phyloP scores from a whole-genome alignment of 805 yeast species.

The Cyberlindnera bimundalis region DNA sequence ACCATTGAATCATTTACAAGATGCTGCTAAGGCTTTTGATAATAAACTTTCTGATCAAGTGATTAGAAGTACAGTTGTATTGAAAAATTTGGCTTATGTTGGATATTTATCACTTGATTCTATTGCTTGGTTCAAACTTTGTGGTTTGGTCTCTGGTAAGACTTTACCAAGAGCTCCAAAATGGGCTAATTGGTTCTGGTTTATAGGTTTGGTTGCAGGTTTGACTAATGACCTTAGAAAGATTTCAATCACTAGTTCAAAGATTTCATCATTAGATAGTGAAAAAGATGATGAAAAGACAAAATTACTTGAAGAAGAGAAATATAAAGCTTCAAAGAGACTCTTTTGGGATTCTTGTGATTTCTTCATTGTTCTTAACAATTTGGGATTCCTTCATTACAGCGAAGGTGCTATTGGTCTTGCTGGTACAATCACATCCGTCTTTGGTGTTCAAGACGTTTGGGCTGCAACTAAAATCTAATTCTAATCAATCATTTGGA shows the following conservation, averaged over 20 bases:
- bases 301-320: conserved; percentile 40
- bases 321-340: conserved; percentile 52
- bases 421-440: conserved; percentile 80
- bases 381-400: conserved; percentile 53
- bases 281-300: conserved; percentile 39
- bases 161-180: conserved; percentile 49
- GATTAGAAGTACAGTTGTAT: conserved; percentile 46
- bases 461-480: conserved; percentile 49
- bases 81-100: conserved; percentile 59
- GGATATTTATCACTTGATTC: conserved; percentile 64
- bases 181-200: conserved; percentile 73
- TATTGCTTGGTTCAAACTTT: conserved; percentile 50
- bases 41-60: conserved; percentile 67
- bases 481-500: too few relatives aligned
- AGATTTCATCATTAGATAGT: conserved; percentile 19
- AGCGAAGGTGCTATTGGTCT: conserved; percentile 80
- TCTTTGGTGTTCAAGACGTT: conserved; percentile 69
- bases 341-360: conserved; percentile 77
- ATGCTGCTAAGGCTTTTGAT: conserved; percentile 63
- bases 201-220: conserved; percentile 63
- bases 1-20: conserved; percentile 68
- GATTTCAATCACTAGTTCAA: conserved; percentile 38
- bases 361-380: conserved; percentile 68
- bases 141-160: conserved; percentile 50
- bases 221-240: conserved; percentile 56